Evolutionary conservation across 1,284 basidiomycete species (phyloP).

Genomic region (Pascua sp.): DNA sequence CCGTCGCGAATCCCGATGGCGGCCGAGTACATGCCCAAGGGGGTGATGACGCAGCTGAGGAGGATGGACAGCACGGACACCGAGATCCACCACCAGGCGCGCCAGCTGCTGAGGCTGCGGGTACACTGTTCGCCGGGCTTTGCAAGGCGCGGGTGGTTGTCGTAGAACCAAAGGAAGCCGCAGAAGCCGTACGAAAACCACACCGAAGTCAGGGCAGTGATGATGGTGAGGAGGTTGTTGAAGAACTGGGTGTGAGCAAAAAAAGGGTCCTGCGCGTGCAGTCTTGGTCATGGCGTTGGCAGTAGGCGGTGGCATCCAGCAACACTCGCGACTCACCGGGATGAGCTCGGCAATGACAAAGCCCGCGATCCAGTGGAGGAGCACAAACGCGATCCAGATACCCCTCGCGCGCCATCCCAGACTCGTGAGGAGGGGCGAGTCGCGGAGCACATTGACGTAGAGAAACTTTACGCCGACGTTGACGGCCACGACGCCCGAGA

Average conservation of each 20-base stretch:
- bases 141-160: conserved; percentile 17
- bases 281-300: too few relatives aligned
- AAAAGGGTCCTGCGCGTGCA: too few relatives aligned
- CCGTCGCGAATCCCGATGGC: conserved; percentile 29
- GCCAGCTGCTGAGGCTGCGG: not conserved
- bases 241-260: conserved; percentile 25
- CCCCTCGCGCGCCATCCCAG: conserved; percentile 21
- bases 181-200: conserved; percentile 42
- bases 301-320: not conserved
- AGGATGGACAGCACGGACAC: conserved; percentile 9
- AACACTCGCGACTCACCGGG: conserved; percentile 10
- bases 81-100: conserved; percentile 10
- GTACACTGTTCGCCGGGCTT: not conserved
- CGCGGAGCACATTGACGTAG: conserved; percentile 27
- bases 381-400: conserved; percentile 30
- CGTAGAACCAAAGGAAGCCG: conserved; percentile 37
- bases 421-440: conserved; percentile 26
- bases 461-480: conserved; percentile 36
- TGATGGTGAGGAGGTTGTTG: conserved; percentile 42
- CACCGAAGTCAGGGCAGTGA: conserved; percentile 39
- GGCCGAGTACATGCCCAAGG: conserved; percentile 34
- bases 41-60: conserved; percentile 29
- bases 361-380: conserved; percentile 30
- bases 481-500: conserved; percentile 33
- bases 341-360: conserved; percentile 34